A percentile compares a stretch with the other conserved stretches of the same genome.
phyloP scores from a whole-genome alignment of 306 rosid genomes.

The Trifolium dubium region DNA sequence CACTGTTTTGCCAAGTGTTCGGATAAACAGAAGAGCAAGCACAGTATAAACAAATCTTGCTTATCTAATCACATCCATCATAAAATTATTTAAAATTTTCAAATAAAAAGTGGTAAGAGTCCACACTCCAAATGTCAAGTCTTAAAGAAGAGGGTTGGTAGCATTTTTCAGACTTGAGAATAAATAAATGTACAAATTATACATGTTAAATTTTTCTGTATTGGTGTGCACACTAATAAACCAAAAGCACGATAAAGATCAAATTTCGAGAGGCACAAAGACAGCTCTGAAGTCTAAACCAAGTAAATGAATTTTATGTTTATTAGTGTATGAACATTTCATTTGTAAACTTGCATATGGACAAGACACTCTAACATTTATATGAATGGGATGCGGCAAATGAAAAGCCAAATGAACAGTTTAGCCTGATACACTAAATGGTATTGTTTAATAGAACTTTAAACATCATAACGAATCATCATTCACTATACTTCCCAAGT shows the following conservation, averaged over 20 bases:
- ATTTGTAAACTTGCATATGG: conserved; percentile 16
- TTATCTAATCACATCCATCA: conserved; percentile 1
- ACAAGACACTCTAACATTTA: conserved; percentile 22
- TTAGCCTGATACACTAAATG: neutral
- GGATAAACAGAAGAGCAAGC: conserved; percentile 14
- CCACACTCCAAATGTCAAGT: neutral
- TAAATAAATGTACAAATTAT: neutral
- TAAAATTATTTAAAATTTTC: neutral
- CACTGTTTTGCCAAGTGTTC: conserved; percentile 7
- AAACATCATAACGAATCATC: conserved; percentile 19
- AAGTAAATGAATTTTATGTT: conserved; percentile 11
- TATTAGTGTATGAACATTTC: neutral
- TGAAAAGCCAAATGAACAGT: conserved; percentile 3
- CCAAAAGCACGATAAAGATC: neutral
- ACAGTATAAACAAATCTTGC: conserved; percentile 18
- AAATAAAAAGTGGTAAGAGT: neutral
- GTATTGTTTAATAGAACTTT: neutral
- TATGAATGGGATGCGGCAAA: neutral
- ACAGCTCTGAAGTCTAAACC: conserved; percentile 1
- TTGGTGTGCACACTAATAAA: neutral
- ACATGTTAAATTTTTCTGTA: neutral
- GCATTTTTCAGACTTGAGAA: neutral
- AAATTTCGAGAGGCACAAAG: neutral
- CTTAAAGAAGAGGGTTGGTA: neutral
- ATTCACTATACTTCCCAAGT: conserved; percentile 5